Base-by-base conservation (phyloP, 306 rosid species). In the Trichosanthes cucumerina region DNA sequence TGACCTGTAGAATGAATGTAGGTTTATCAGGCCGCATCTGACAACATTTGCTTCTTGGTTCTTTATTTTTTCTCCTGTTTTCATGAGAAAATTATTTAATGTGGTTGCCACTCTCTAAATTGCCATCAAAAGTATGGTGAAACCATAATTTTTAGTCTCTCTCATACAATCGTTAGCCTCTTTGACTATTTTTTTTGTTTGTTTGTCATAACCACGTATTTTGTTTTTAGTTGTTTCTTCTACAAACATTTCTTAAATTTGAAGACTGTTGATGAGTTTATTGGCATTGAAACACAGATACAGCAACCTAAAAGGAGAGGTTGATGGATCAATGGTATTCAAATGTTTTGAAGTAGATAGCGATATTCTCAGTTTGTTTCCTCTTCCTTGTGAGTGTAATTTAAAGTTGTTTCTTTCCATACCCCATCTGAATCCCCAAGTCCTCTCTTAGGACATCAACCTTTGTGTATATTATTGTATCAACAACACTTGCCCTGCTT, bases 391-490 rank as follows among this genome's bases (percentile, higher is more conserved):
- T 43, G 77, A 14, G 13, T 43, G 58, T 24, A 46, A 26, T 72
- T 26, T 52, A 72, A 72, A 44, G 56, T 24, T 44, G 76, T 23
- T 44, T 44, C 56, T 13, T 70, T 28, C 13, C 11, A 41, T 43
- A 43, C 36, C 18, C 75, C 49, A 68, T n/a, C 24, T 68, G 75
- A 68, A n/a, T 68, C 24, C 47, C 43, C 34, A 41, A 43, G 75
- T 43, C 75, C 75, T 44, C 38, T 44, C 52, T 46, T 13, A 46
- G 77, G 38, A 46, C 24, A 34, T 64, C 75, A 18, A 59, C 41
- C 24, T 72, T 43, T 71, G 14, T 72, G 77, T 15, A 72, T 21
- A 72, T 72, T 72, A 72, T 72, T 72, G 59, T 72, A 72, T 26
- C 76, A 71, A 46, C 19, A 68, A n/a, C 24, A 16, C 47, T 2